Evolutionary conservation across 371 early-diverging fungal genomes (phyloP).

Genomic region (Actinomucor elegans): DNA sequence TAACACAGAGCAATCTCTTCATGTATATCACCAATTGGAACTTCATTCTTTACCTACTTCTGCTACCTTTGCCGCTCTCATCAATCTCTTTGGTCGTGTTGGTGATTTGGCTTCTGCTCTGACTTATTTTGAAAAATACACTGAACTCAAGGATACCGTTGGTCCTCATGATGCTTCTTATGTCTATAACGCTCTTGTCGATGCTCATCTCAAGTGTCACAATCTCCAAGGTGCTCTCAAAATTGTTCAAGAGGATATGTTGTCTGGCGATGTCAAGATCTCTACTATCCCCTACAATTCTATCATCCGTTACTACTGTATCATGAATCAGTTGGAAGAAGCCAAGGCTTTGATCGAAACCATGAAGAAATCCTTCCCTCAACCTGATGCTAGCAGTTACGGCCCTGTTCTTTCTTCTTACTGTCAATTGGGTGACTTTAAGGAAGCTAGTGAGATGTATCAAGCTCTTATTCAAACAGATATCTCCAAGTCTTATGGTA

Average conservation of each 20-base stretch:
- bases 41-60: slow-evolving; percentile 32
- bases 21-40: slow-evolving; percentile 32
- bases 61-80: slow-evolving; percentile 51
- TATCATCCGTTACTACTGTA: slow-evolving; percentile 48
- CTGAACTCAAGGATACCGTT: slow-evolving; percentile 14
- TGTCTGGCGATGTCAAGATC: slow-evolving; percentile 27
- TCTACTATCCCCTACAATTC: slow-evolving; percentile 49
- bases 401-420: slow-evolving; percentile 50
- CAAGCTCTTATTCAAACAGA: slow-evolving; percentile 34
- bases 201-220: slow-evolving; percentile 45
- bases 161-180: slow-evolving; percentile 44
- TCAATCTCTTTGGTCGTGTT: slow-evolving; percentile 49
- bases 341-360: slow-evolving; percentile 33
- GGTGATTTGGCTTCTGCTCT: slow-evolving; percentile 42
- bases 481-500: slow-evolving; percentile 48
- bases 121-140: slow-evolving; percentile 36
- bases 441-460: slow-evolving; percentile 34
- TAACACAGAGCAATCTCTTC: slow-evolving; percentile 33
- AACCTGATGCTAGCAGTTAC: slow-evolving; percentile 46
- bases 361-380: slow-evolving; percentile 26
- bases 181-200: slow-evolving; percentile 51
- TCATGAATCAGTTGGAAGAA: slow-evolving; percentile 21
- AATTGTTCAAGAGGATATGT: slow-evolving; percentile 44
- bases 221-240: slow-evolving; percentile 38
- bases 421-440: slow-evolving; percentile 26